Evolutionary conservation across 176 grass and related monocot genomes (phyloP), one percentile per base, ranked within the genome.

Genomic region (Triticum dicoccoides): DNA sequence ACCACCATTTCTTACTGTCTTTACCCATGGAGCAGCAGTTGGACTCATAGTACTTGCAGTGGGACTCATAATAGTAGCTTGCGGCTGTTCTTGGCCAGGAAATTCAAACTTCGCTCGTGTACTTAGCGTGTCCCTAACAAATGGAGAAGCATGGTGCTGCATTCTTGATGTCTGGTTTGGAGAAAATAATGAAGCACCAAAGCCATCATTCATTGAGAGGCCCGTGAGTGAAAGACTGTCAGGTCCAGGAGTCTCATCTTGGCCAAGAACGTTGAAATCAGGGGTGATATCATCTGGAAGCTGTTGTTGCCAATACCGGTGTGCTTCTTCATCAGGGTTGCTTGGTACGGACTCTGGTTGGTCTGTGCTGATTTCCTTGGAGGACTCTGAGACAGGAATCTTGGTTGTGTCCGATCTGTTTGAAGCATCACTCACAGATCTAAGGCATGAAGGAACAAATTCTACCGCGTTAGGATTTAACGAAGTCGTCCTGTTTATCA

Each of bases 391-490:
- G 73, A 89, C 73, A 81, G 52, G 33, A 78, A 37, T 61, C 82
- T 37, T 64, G 73, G 78, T 21, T 84, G 58, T 81, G 85, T 84
- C 91, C 74, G 80, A 86, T 89, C 66, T 92, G 81, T 80, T 94
- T 44, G 82, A 52, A 63, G 69, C 87, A 77, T 88, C 94, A 87
- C 59, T 85, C 54, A 87, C 29, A 87, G 89, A 88, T 92, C 92
- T 96, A 83, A 94, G 90, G 73, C 87, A 91, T 66, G 97, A 97
- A 73, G 97, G 97, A 87, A 99, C 97, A 88, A 99, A 99, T 89
- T 90, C 97, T 71, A 90, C 90, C 58, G 97, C 97, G 90, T 99
- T 97, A 73, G 97, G 97, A 89, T 99, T 99, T 79, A 99, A 92
- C 14, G 33, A 14, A 38, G 90, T 96, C 76, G 70, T 70, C 91